A percentile compares a stretch with the other conserved stretches of the same genome.
phyloP scores from a whole-genome alignment of 768 basidiomycete species.

The Lanmaoa pseudosensibilis region DNA sequence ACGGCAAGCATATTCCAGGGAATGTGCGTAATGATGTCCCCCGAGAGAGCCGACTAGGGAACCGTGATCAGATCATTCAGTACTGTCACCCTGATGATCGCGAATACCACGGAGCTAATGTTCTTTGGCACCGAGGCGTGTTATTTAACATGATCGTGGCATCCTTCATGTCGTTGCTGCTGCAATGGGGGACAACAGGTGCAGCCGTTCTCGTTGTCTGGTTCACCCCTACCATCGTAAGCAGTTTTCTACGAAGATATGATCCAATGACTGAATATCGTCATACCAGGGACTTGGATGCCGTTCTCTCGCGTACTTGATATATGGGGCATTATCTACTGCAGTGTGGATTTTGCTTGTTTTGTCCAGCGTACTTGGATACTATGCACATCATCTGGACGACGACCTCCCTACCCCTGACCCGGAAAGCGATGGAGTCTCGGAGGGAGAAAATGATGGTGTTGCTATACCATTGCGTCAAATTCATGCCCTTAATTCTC shows the following conservation, averaged over 20 bases:
- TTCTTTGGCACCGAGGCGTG: slow-evolving; percentile 24
- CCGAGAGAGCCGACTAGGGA: slow-evolving; percentile 19
- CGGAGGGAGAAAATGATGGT: not conserved
- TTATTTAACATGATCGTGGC: slow-evolving; percentile 30
- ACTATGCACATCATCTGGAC: slow-evolving; percentile 12
- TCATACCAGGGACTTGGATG: slow-evolving; percentile 22
- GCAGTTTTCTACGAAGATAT: not conserved
- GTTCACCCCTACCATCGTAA: slow-evolving; percentile 32
- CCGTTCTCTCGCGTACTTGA: slow-evolving; percentile 33
- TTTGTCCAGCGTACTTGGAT: slow-evolving; percentile 27
- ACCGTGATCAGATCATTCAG: slow-evolving; percentile 10
- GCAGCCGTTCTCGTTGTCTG: slow-evolving; percentile 30
- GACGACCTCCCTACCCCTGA: not conserved
- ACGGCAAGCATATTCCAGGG: not conserved
- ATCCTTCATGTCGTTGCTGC: slow-evolving; percentile 25
- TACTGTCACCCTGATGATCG: slow-evolving; percentile 19
- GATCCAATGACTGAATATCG: not conserved
- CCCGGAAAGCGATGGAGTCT: not conserved
- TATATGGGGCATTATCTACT: slow-evolving; percentile 32
- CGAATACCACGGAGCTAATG: not conserved
- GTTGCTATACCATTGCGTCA: not conserved
- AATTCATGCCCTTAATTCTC: too few species aligned
- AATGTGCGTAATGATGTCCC: slow-evolving; percentile 6
- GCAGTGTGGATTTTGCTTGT: slow-evolving; percentile 32
- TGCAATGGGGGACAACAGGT: slow-evolving; percentile 34